These are phyloP conservation scores for Lactarius deliciosus DNA, from an alignment of 768 basidiomycete genomes.

Conservation along the genomic window DNA sequence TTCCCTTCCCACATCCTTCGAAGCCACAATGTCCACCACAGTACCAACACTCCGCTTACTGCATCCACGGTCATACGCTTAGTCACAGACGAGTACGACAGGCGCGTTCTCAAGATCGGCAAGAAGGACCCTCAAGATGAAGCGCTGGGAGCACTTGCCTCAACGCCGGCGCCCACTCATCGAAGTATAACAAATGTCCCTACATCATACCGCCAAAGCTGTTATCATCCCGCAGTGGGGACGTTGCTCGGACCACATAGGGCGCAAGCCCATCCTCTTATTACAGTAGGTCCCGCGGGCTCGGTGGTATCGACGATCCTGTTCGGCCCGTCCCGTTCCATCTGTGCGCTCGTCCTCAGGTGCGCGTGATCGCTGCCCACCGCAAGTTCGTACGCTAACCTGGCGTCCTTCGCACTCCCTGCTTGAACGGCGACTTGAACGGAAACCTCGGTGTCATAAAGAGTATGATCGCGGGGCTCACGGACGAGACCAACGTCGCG, in stretches of 20 bases:
- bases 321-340: constrained; percentile 42
- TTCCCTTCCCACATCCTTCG: too few species aligned
- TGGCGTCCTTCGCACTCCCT: constrained; percentile 4
- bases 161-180: not conserved
- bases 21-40: too few species aligned
- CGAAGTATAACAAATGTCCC: constrained; percentile 40
- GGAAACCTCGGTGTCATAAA: constrained; percentile 58
- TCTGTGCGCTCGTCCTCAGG: constrained; percentile 35
- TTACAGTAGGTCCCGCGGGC: constrained; percentile 38
- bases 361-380: not conserved
- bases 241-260: constrained; percentile 46
- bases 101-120: too few species aligned
- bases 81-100: too few species aligned
- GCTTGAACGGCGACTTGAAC: constrained; percentile 21
- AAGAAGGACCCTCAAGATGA: too few species aligned
- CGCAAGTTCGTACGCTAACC: not conserved
- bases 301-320: constrained; percentile 36
- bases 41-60: too few species aligned
- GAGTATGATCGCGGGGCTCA: constrained; percentile 65
- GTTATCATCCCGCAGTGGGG: constrained; percentile 49
- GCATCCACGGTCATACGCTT: too few species aligned
- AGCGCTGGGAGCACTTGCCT: too few species aligned
- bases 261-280: constrained; percentile 49
- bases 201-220: constrained; percentile 49
- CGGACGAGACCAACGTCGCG: constrained; percentile 58